Conservation (phyloP, 352 stramenopile genomes). For the Blastocystis sp. region DNA sequence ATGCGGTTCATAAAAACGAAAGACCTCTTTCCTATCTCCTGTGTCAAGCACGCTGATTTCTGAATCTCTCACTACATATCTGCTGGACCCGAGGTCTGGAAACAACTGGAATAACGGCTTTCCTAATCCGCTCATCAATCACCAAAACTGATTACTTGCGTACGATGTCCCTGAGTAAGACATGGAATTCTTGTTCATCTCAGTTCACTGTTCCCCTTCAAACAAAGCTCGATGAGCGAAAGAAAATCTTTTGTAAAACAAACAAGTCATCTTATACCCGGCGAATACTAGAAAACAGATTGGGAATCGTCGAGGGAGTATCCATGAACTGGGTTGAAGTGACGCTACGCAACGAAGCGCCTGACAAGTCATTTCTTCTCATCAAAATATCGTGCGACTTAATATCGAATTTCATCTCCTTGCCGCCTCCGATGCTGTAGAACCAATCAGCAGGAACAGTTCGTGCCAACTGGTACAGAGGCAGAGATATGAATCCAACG, state of each 20-base stretch:
- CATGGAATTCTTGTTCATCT: too few relatives aligned
- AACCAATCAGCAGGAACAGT: conserved; percentile 68
- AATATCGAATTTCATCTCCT: neutral
- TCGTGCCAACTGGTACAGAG: conserved; percentile 70
- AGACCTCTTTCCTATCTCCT: neutral
- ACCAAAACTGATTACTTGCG: too few relatives aligned
- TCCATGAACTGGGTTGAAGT: conserved; percentile 35
- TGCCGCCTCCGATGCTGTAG: neutral
- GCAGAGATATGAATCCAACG: conserved; percentile 69
- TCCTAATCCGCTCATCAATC: too few relatives aligned
- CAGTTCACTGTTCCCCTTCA: too few relatives aligned
- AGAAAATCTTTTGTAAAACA: neutral
- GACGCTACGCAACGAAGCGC: conserved; percentile 15
- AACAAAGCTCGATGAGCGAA: too few relatives aligned
- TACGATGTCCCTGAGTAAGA: too few relatives aligned
- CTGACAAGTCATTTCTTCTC: neutral
- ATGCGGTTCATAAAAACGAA: conserved; percentile 1
- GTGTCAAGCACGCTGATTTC: neutral
- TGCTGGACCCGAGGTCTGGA: neutral
- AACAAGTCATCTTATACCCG: neutral
- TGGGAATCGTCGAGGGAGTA: conserved; percentile 6
- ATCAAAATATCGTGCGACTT: neutral
- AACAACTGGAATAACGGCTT: neutral
- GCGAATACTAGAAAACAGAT: conserved; percentile 48
- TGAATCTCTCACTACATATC: neutral